phyloP scores from a whole-genome alignment of 2,329 filamentous ascomycete genomes.

The Talaromyces sp. region DNA sequence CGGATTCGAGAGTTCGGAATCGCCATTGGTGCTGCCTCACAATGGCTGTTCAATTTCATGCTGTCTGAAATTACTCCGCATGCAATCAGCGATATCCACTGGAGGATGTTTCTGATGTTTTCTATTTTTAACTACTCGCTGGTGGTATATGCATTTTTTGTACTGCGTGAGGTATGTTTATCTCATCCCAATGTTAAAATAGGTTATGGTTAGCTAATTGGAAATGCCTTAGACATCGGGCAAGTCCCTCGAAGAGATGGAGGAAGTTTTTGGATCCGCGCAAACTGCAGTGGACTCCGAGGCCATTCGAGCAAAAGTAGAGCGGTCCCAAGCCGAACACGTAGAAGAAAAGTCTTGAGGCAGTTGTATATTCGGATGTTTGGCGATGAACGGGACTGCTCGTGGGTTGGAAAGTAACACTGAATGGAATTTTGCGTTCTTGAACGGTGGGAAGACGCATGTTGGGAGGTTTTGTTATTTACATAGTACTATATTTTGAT shows the following conservation, averaged over 20 bases:
- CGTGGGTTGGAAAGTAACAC: background rate
- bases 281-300: background rate
- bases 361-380: background rate
- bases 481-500: background rate
- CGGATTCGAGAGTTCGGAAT: conserved; percentile 20
- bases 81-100: conserved; percentile 39
- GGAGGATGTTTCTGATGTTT: conserved; percentile 44
- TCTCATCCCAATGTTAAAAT: background rate
- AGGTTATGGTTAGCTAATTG: background rate
- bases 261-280: background rate
- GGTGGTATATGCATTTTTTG: background rate
- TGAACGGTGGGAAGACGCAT: background rate
- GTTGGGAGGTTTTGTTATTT: background rate
- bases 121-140: conserved; percentile 31
- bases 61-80: conserved; percentile 20
- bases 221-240: background rate
- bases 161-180: background rate
- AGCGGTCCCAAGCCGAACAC: background rate
- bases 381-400: background rate
- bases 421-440: background rate
- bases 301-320: background rate
- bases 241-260: conserved; percentile 1
- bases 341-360: background rate
- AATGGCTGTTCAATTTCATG: conserved; percentile 22
- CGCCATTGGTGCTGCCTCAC: conserved; percentile 17